Percentiles rank a stretch among this genome's conserved stretches.
Evolutionary conservation across 805 yeast genomes (phyloP).

Genomic region (Ogataea methylovora): DNA sequence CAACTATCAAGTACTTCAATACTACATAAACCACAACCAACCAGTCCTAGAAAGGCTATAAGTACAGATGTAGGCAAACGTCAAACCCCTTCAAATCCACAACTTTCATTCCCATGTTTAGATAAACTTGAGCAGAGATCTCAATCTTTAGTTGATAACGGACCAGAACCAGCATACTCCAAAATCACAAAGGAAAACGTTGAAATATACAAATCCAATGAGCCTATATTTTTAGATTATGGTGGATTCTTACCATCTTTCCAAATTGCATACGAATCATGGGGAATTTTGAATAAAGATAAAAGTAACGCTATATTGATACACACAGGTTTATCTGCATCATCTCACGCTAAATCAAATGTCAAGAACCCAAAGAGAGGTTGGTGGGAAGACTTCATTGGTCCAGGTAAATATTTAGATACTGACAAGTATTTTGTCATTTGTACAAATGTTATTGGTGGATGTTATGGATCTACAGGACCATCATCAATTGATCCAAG

Average conservation of each 20-base stretch:
- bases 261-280: conserved; percentile 85
- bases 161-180: conserved; percentile 84
- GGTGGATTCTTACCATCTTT: conserved; percentile 73
- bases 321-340: conserved; percentile 90
- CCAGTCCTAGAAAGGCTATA: conserved; percentile 3
- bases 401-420: conserved; percentile 73
- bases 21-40: not conserved
- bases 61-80: not conserved
- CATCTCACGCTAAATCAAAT: conserved; percentile 88
- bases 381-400: conserved; percentile 96
- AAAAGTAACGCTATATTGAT: conserved; percentile 68
- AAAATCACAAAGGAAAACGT: conserved; percentile 60
- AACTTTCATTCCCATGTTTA: conserved; percentile 74
- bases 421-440: conserved; percentile 75
- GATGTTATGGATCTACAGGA: conserved; percentile 93
- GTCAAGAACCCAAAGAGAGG: conserved; percentile 62
- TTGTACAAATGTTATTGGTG: conserved; percentile 89
- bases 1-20: too few species aligned
- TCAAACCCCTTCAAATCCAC: conserved; percentile 36
- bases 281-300: conserved; percentile 68
- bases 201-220: conserved; percentile 41
- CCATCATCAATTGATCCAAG: conserved; percentile 78
- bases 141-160: conserved; percentile 42
- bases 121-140: conserved; percentile 62
- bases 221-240: conserved; percentile 68